A percentile compares a stretch with the other conserved stretches of the same genome.
phyloP scores from a whole-genome alignment of 441 rosid genomes.

The Erodium moschatum region DNA sequence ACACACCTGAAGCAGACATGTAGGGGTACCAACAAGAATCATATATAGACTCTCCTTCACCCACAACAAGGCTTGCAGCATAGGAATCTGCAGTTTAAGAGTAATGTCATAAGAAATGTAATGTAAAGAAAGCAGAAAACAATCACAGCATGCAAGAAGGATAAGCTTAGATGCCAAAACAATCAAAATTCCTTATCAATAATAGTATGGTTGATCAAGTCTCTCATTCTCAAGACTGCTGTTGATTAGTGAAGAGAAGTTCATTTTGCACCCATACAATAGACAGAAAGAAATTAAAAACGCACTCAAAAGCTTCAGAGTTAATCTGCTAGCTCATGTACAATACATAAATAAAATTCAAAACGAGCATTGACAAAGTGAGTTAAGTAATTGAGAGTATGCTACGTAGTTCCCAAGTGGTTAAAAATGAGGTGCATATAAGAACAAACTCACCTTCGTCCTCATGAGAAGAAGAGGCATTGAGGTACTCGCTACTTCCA shows the following conservation, averaged over 20 bases:
- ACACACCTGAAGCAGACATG: constrained; percentile 66
- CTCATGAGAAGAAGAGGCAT: constrained; percentile 24
- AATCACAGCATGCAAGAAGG: not conserved
- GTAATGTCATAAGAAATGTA: not conserved
- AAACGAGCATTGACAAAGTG: not conserved
- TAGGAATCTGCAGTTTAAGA: constrained; percentile 52
- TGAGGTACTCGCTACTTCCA: constrained; percentile 26
- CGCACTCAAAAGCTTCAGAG: not conserved
- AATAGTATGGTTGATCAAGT: not conserved
- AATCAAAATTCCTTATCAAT: not conserved
- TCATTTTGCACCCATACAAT: not conserved
- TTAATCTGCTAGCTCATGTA: not conserved
- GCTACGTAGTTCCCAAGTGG: too few species aligned
- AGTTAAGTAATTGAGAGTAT: not conserved
- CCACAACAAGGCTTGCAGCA: constrained; percentile 47
- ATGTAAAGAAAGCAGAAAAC: not conserved
- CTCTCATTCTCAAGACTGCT: not conserved
- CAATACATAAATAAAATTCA: not conserved
- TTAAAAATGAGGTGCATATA: not conserved
- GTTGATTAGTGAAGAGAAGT: not conserved
- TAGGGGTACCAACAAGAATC: constrained; percentile 89
- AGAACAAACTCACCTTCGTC: constrained; percentile 36
- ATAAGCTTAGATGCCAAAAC: constrained; percentile 1
- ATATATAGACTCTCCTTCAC: constrained; percentile 77
- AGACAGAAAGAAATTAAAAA: not conserved